A percentile compares a stretch with the other conserved stretches of the same genome.
Evolutionary conservation across 441 rosid genomes (phyloP).

Genomic region (Euphorbia schlechtendalii): DNA sequence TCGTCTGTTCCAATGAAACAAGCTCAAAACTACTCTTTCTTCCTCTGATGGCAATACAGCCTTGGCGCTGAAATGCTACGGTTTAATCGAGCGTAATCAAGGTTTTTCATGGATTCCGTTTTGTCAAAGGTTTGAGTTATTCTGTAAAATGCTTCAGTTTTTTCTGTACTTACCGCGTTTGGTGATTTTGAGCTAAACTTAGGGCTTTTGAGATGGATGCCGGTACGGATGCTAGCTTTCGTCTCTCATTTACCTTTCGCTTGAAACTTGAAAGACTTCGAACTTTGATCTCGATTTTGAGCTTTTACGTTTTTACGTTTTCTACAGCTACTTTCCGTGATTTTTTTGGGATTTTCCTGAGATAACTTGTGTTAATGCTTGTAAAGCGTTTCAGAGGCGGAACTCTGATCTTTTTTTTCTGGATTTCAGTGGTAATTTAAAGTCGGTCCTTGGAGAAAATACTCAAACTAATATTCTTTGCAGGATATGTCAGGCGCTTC

Average conservation of each 20-base stretch:
- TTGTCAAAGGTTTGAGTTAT: not conserved
- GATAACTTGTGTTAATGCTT: conserved; percentile 1
- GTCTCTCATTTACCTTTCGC: conserved; percentile 2
- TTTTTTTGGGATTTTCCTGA: conserved; percentile 13
- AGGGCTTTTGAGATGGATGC: conserved; percentile 40
- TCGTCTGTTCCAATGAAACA: conserved; percentile 14
- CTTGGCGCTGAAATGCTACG: conserved; percentile 1
- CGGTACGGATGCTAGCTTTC: conserved; percentile 26
- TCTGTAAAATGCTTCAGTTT: not conserved
- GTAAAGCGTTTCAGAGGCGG: not conserved
- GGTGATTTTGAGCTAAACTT: conserved; percentile 21
- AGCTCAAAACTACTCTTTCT: not conserved
- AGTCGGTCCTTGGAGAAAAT: not conserved
- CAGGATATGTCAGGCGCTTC: not conserved
- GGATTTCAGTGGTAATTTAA: not conserved
- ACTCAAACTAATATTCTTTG: not conserved
- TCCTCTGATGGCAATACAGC: conserved; percentile 11
- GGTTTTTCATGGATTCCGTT: not conserved
- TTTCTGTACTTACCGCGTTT: conserved; percentile 5
- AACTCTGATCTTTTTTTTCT: not conserved
- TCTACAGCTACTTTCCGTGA: conserved; percentile 4
- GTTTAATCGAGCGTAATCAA: not conserved
- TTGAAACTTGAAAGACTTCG: not conserved
- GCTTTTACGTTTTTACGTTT: not conserved
- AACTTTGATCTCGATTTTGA: not conserved